Evolutionary conservation across 768 basidiomycete species (phyloP).

Genomic region (Collybia sp.): DNA sequence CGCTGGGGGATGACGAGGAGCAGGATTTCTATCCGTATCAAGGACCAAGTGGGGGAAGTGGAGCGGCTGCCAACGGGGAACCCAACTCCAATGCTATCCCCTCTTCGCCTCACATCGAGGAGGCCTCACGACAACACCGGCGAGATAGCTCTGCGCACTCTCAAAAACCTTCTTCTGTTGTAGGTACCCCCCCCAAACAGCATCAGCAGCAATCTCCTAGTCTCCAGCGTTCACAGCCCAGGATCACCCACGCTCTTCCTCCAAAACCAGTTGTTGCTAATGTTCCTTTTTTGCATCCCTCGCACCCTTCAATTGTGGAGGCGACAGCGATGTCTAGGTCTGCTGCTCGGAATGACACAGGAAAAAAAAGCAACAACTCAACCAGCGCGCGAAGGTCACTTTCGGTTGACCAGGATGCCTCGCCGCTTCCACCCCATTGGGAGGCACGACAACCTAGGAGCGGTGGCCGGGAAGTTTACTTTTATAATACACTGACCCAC

Average conservation of each 20-base stretch:
- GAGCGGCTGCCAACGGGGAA: neutral
- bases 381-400: conserved; percentile 20
- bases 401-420: conserved; percentile 15
- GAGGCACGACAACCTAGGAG: conserved; percentile 50
- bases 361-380: conserved; percentile 26
- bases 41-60: neutral
- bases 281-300: conserved; percentile 49
- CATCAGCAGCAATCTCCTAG: conserved; percentile 11
- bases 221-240: conserved; percentile 24
- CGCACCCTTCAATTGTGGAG: conserved; percentile 54
- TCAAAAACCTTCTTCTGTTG: conserved; percentile 7
- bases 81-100: neutral
- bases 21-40: conserved; percentile 40
- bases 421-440: conserved; percentile 53
- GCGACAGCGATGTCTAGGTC: conserved; percentile 56
- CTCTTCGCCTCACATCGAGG: neutral
- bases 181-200: conserved; percentile 8
- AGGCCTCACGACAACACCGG: conserved; percentile 1
- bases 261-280: conserved; percentile 55
- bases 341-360: conserved; percentile 32
- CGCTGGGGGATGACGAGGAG: conserved; percentile 70
- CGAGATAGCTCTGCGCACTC: conserved; percentile 8
- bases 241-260: conserved; percentile 63
- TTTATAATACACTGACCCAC: conserved; percentile 52
- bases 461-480: conserved; percentile 44